Evolutionary conservation across 225 moss, liverwort and hornwort species (phyloP), one percentile per base, ranked within the genome.

Genomic region (Straminergon stramineum): DNA sequence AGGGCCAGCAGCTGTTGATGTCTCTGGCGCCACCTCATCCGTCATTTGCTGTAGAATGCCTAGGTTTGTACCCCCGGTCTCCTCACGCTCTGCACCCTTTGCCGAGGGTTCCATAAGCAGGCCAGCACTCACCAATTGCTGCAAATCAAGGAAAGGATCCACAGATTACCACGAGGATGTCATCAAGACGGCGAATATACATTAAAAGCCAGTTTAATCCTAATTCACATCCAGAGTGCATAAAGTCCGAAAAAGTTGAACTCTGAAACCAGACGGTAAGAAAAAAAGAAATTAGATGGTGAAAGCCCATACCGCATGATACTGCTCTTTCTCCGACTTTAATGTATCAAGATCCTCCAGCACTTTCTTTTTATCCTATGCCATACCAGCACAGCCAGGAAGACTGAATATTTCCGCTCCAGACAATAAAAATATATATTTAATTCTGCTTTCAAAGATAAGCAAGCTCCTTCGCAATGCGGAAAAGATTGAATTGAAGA

Each of bases 341-440:
- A 96, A 88, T 43, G 88, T 86, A 87, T 94, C 95, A 87, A 97
- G 68, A 87, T 96, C 95, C 87, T 93, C 96, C 91, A 95, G 75
- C 75, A 91, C 93, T 86, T 92, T 93, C 89, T 94, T 96, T 88
- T 95, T 96, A 73, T 96, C 96, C 96, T 96, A 93, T 81, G 77
- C 7, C 30, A 84, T 64, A 55, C 83, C 82, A 87, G 60, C 24
- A 88, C 79, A 82, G 39, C 61, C 35, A 83, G 19, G 51, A 85
- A 86, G 67, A 79, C 61, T 79, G 55, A 92, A 85, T 87, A 83
- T 53, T 81, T 68, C 62, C 27, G 86, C 74, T 80, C 69, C 64
- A 84, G 51, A 35, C 22, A 32, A 55, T 23, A 11, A 10, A 78
- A 58, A 53, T 11, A 41, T 11, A 51, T 67, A 74, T 48, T 39